Evolutionary conservation across 2,329 filamentous ascomycete species (phyloP), one percentile per base, ranked within the genome.

Genomic region (Calonectria hawksworthii): DNA sequence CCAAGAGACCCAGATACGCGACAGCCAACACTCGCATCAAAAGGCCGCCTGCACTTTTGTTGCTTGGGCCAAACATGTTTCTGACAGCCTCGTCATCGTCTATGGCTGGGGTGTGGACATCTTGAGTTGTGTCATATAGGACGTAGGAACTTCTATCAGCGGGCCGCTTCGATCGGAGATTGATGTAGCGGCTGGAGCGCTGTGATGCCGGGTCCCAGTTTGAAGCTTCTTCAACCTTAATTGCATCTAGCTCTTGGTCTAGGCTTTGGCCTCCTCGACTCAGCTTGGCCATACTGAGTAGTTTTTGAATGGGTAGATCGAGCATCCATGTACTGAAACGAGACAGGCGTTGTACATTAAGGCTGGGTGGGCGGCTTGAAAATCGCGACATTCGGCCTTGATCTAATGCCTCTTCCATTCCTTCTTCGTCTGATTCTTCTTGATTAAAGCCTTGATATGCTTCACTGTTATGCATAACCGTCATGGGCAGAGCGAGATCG

Each of bases 1-100:
- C 4, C 6, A 78, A 10, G 1, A 82, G 18, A 14, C 72, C 9
- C 6, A 70, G 1, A 6, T 79, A 73, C 11, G 67, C 41, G 38
- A 75, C 8, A 7, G 78, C n/a, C 14, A 34, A 32, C 16, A 51
- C 11, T 14, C 73, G 7, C 13, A n/a, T 23, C 9, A 13, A 34
- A 23, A 50, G 21, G 26, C 28, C 34, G 11, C 21, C 14, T 23
- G 34, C 9, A 4, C 38, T 21, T 28, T 28, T 41, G n/a, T 38
- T 41, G n/a, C 28, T 38, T 18, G 26, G 56, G 34, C n/a, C 4
- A 26, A 61, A 26, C 13, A 23, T 18, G 14, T n/a, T 34, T 21
- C 21, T 61, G 21, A 8, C 5, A 26, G 54, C 10, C 6, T 10
- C 21, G 41, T 10, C 21, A 47, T 47, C n/a, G 44, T 47, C 21